These are phyloP conservation scores for Zalaria obscura DNA, from an alignment of 2,329 filamentous ascomycete species.

Conservation along the genomic window DNA sequence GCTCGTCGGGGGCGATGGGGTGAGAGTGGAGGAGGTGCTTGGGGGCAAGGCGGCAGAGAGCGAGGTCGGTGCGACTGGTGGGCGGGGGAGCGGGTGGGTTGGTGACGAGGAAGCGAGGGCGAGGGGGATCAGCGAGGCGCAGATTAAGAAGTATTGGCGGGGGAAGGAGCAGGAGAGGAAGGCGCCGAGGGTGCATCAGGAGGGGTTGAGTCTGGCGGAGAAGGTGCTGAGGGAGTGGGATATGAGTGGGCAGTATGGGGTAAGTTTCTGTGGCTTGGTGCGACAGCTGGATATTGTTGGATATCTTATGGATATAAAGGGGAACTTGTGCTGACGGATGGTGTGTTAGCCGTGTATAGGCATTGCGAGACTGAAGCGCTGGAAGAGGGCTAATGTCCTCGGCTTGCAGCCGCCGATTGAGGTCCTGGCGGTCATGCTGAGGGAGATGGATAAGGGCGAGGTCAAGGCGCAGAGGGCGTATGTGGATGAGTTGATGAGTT, in stretches of 20 bases:
- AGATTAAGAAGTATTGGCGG: slow-evolving; percentile 68
- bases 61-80: slow-evolving; percentile 30
- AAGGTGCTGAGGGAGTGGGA: slow-evolving; percentile 89
- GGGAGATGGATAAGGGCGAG: slow-evolving; percentile 47
- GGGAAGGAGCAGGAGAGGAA: slow-evolving; percentile 53
- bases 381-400: slow-evolving; percentile 73
- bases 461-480: slow-evolving; percentile 50
- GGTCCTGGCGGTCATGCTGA: slow-evolving; percentile 71
- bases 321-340: slow-evolving; percentile 1
- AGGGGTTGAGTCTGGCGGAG: slow-evolving; percentile 57
- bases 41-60: slow-evolving; percentile 14
- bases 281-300: background rate
- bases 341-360: slow-evolving; percentile 70
- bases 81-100: slow-evolving; percentile 23
- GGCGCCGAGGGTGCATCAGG: slow-evolving; percentile 63
- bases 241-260: slow-evolving; percentile 79
- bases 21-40: slow-evolving; percentile 15
- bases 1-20: slow-evolving; percentile 8
- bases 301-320: background rate
- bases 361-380: slow-evolving; percentile 65
- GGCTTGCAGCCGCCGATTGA: slow-evolving; percentile 80
- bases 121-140: slow-evolving; percentile 47
- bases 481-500: slow-evolving; percentile 52
- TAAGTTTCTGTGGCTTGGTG: slow-evolving; percentile 35
- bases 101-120: slow-evolving; percentile 40